phyloP scores from a whole-genome alignment of 1,139 yeast genomes.

The Arxiozyma bovina region DNA sequence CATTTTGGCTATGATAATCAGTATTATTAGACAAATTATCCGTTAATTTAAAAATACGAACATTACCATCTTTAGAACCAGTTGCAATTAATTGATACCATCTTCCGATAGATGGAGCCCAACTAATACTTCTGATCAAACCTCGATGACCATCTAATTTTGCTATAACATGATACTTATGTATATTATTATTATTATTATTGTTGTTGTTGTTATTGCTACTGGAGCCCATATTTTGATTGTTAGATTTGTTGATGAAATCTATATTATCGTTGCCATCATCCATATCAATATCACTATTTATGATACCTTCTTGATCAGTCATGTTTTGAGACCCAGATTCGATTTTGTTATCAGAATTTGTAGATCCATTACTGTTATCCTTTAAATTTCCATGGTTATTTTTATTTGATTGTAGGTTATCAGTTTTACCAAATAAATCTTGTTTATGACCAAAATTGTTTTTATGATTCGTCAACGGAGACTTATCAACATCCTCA shows the following conservation, averaged over 20 bases:
- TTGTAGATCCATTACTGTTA: not conserved
- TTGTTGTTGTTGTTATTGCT: not conserved
- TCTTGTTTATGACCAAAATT: no score
- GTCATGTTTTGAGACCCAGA: not conserved
- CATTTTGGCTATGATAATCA: slow-evolving; percentile 2
- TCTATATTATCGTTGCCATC: not conserved
- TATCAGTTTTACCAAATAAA: not conserved
- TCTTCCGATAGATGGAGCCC: slow-evolving; percentile 98
- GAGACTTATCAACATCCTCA: not conserved
- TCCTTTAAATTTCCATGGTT: not conserved
- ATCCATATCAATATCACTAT: slow-evolving; percentile 1
- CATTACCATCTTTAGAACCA: slow-evolving; percentile 90
- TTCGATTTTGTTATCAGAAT: not conserved
- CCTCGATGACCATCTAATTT: slow-evolving; percentile 72
- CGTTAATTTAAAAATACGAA: slow-evolving; percentile 70
- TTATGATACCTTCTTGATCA: not conserved
- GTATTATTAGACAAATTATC: slow-evolving; percentile 30
- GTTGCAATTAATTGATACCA: slow-evolving; percentile 84
- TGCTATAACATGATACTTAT: slow-evolving; percentile 38
- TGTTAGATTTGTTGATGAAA: not conserved
- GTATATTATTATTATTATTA: not conserved
- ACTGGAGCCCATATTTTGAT: not conserved
- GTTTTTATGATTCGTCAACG: not conserved
- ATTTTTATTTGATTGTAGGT: not conserved
- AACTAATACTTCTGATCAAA: slow-evolving; percentile 76